Evolutionary conservation across 805 yeast genomes (phyloP), one percentile per base, ranked within the genome.

Genomic region (Saturnispora galanensis): DNA sequence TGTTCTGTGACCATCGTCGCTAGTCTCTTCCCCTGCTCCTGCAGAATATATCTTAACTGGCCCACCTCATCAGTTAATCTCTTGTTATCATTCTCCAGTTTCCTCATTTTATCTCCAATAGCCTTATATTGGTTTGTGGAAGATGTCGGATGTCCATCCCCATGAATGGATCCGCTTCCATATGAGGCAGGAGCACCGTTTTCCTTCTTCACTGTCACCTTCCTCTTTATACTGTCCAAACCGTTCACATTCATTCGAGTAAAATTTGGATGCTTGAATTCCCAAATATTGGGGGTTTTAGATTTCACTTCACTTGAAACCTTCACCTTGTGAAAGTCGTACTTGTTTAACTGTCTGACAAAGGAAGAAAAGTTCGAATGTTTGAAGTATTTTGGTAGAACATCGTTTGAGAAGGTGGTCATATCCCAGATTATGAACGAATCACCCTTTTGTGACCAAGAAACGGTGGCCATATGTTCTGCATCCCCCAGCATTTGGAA

Each of bases 311-410:
- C 88, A 47, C 70, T 75, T 35, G 84, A 68, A 38, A 77, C 70
- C 59, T 90, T 85, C 38, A 93, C 95, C 66, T 93, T 93, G 69
- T 93, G 98, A 69, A 93, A 93, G 64, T 90, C 98, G 59, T 93
- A 93, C 64, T 93, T 93, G 71, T 93, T 93, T 56, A 93, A 70
- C 61, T 93, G 98, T 38, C 98, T 76, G 16, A 90, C 97, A 67
- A 90, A 90, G 54, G 89, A 78, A 32, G 97, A 90, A 66, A 90
- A 93, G 66, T 93, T 93, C 47, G 87, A 77, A 64, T 93, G 98
- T 57, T 89, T 90, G 69, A 93, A 93, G 64, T 90, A 96, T 42
- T 80, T 77, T 12, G 97, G 97, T 41, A 93, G 72, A 11, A 93
- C 84, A 42, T 81, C 83, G 51, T 82, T 83, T 31, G 97, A 86